Percentiles rank a stretch among this genome's conserved stretches.
Conservation (phyloP, 1,139 yeast species). For the Hyphopichia khmerensis region DNA sequence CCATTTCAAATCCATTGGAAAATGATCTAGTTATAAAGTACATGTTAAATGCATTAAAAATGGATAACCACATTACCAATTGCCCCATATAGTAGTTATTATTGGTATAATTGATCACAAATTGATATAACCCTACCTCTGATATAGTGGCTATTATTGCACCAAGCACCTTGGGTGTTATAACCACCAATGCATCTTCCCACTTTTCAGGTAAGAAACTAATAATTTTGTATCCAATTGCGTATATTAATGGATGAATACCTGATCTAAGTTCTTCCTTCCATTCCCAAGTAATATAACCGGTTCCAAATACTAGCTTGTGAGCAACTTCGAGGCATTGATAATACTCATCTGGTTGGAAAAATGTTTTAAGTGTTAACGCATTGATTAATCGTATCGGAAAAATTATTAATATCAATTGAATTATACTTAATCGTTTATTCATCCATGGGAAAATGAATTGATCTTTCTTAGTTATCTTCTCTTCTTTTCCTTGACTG, state of each 20-base stretch:
- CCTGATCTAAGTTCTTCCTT: conserved; percentile 68
- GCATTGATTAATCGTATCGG: conserved; percentile 58
- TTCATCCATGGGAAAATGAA: not conserved
- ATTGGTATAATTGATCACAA: conserved; percentile 40
- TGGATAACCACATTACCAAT: conserved; percentile 49
- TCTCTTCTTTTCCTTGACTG: not conserved
- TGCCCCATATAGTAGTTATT: conserved; percentile 39
- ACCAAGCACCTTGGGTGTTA: conserved; percentile 65
- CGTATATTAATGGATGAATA: conserved; percentile 74
- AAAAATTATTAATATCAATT: conserved; percentile 8
- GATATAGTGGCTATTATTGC: conserved; percentile 71
- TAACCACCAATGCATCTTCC: conserved; percentile 13
- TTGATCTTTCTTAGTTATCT: no score
- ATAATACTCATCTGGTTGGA: conserved; percentile 96
- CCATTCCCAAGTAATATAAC: conserved; percentile 97
- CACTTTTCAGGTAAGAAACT: conserved; percentile 5
- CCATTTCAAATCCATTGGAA: conserved; percentile 79
- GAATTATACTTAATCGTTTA: not conserved
- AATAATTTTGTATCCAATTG: conserved; percentile 33
- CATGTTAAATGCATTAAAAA: conserved; percentile 82
- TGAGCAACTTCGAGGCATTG: conserved; percentile 95
- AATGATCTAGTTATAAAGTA: conserved; percentile 79
- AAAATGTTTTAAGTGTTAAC: conserved; percentile 64
- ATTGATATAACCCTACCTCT: conserved; percentile 58
- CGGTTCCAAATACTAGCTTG: conserved; percentile 67